Percentiles rank a stretch among this genome's conserved stretches.
These are phyloP conservation scores for Pichia sp. DNA, from an alignment of 1,139 yeast genomes.

Conservation along the genomic window DNA sequence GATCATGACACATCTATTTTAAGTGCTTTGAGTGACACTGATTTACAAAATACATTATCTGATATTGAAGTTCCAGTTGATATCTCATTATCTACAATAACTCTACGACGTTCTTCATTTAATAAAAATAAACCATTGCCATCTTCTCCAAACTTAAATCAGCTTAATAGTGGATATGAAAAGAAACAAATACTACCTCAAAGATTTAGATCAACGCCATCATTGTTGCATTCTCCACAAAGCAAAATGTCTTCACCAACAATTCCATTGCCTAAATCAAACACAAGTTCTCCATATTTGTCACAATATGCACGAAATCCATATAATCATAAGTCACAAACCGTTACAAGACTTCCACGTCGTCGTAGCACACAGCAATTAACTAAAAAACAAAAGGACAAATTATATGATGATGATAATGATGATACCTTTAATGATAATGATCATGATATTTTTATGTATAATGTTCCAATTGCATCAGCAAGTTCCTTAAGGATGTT, in stretches of 20 bases:
- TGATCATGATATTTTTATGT: constrained; percentile 35
- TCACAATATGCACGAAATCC: constrained; percentile 1
- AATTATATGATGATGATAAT: constrained; percentile 38
- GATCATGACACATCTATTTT: background rate
- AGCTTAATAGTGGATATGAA: background rate
- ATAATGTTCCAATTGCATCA: constrained; percentile 44
- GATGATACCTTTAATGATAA: constrained; percentile 28
- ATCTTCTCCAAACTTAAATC: background rate
- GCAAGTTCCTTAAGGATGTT: constrained; percentile 33
- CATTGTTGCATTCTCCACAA: constrained; percentile 1
- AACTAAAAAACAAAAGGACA: constrained; percentile 34
- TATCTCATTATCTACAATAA: constrained; percentile 5
- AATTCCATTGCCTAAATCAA: constrained; percentile 12
- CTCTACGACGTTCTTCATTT: constrained; percentile 5
- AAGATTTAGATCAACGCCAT: constrained; percentile 11
- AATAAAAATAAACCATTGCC: background rate
- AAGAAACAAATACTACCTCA: background rate
- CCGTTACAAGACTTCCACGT: constrained; percentile 14
- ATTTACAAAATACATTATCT: background rate
- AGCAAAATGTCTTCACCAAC: constrained; percentile 1
- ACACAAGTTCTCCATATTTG: constrained; percentile 8
- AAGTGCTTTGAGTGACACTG: background rate
- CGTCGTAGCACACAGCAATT: constrained; percentile 32
- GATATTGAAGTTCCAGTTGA: background rate
- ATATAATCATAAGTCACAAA: constrained; percentile 6